A percentile compares a stretch with the other conserved stretches of the same genome.
These are phyloP conservation scores for Colletotrichum sp. DNA, from an alignment of 2,329 filamentous ascomycete genomes.

Conservation along the genomic window DNA sequence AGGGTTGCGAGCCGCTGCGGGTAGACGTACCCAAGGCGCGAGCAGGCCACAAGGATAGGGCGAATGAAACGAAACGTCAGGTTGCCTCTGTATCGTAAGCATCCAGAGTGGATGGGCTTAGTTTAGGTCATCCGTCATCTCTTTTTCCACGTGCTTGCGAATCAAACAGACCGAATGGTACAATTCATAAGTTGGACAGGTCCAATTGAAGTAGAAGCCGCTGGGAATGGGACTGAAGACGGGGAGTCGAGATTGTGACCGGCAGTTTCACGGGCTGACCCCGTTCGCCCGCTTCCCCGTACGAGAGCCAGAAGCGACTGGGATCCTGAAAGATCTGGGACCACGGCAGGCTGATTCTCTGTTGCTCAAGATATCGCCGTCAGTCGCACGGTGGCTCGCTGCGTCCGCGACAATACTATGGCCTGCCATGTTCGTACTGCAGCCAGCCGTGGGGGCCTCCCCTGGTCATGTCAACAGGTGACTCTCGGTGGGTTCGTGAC, in stretches of 20 bases:
- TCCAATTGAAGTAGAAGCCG: not conserved
- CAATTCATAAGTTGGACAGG: not conserved
- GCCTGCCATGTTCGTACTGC: not conserved
- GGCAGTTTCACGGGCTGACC: not conserved
- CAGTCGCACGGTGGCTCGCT: slow-evolving; percentile 7
- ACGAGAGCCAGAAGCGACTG: not conserved
- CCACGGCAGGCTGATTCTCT: slow-evolving; percentile 3
- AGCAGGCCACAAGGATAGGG: not conserved
- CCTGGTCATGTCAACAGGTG: not conserved
- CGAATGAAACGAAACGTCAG: not conserved
- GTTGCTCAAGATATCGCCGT: slow-evolving; percentile 22
- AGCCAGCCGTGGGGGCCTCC: not conserved
- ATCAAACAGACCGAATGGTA: not conserved
- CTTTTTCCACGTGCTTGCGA: slow-evolving; percentile 5
- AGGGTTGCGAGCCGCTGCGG: not conserved
- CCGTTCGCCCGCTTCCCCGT: not conserved
- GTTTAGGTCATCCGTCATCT: not conserved
- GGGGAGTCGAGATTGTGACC: slow-evolving; percentile 4
- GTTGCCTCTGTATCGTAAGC: not conserved
- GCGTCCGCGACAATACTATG: not conserved
- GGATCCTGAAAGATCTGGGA: slow-evolving; percentile 21
- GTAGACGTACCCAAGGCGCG: not conserved
- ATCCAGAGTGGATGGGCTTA: not conserved
- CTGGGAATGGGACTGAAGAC: not conserved
- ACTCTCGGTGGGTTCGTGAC: not conserved